Evolutionary conservation across 805 yeast genomes (phyloP).

Genomic region (Ogataea nakhonphanomensis): DNA sequence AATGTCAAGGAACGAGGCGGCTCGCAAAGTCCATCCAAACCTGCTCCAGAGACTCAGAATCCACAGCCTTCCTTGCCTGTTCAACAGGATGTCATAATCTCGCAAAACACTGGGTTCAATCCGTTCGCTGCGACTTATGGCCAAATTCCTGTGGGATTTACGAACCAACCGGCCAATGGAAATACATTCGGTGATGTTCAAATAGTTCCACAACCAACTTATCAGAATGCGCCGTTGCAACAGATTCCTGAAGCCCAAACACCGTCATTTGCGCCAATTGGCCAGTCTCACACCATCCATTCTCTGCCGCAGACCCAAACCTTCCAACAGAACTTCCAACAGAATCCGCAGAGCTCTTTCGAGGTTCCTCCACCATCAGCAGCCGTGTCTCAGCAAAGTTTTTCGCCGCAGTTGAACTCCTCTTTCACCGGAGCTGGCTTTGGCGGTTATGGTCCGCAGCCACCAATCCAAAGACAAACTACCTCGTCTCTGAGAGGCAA

Average conservation of each 20-base stretch:
- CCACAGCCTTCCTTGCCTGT: conserved; percentile 9
- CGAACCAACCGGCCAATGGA: conserved; percentile 4
- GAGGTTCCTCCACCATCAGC: background rate
- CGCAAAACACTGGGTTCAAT: conserved; percentile 29
- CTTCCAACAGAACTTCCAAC: background rate
- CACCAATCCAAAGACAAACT: conserved; percentile 25
- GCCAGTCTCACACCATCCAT: no score
- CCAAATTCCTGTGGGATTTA: conserved; percentile 7
- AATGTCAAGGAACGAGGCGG: conserved; percentile 33
- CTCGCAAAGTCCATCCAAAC: background rate
- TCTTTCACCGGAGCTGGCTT: conserved; percentile 53
- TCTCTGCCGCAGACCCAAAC: no score
- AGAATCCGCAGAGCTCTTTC: background rate
- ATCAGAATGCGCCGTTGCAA: conserved; percentile 10
- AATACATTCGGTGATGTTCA: background rate
- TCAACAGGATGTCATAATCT: conserved; percentile 19
- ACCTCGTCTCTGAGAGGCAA: conserved; percentile 21
- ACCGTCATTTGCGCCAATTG: no score
- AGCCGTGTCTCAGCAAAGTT: background rate
- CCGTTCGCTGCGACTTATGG: conserved; percentile 22
- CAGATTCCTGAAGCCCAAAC: conserved; percentile 6
- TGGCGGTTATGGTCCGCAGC: conserved; percentile 43
- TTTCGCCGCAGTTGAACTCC: conserved; percentile 9
- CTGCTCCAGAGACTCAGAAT: conserved; percentile 3
- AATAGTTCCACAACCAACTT: background rate